Evolutionary conservation across 805 yeast species (phyloP), one percentile per base, ranked within the genome.

Genomic region (Saccharomycodes ludwigii): DNA sequence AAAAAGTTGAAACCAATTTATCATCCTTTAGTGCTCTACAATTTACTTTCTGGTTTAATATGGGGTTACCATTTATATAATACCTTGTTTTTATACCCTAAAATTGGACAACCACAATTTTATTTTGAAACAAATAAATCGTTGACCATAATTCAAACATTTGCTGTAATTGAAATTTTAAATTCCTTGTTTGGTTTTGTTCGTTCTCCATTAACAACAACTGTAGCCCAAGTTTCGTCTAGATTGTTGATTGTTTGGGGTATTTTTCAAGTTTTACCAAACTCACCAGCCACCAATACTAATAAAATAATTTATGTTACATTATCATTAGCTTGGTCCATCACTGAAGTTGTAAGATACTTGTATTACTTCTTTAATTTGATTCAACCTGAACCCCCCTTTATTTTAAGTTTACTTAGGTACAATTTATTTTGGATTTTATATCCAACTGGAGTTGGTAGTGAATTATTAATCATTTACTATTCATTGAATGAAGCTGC

Each of bases 311-410:
- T 70, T 11, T 86, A 78, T 54, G 56, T 75, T 35, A 62, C 88
- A 1, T 66, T 88, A 52, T 64, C 75, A 29, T 43, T 73, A 27
- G 85, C 95, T 9, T 91, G 98, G 98, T 73, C 91, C n/a, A 46
- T 82, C 32, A 83, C 97, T n/a, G 98, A 91, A 56, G 67, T 83
- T 27, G 76, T 86, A 35, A 69, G 98, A 52, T 91, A 91, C 58
- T 68, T 83, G 26, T 91, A 73, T 60, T 93, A 91, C 51, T 54
- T 47, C 30, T 50, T 37, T 36, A 43, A 49, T 7, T 36, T 55
- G 27, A 37, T 43, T 4, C 27, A 28, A 6, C 30, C 35, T 7
- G 34, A 40, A 5, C 86, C 93, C 6, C 65, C 77, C 33, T 74
- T 74, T 42, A 56, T 80, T 39, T 63, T 88, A 42, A 68, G 75